phyloP scores from a whole-genome alignment of 129 eudicot species.

The Lonicera japonica region DNA sequence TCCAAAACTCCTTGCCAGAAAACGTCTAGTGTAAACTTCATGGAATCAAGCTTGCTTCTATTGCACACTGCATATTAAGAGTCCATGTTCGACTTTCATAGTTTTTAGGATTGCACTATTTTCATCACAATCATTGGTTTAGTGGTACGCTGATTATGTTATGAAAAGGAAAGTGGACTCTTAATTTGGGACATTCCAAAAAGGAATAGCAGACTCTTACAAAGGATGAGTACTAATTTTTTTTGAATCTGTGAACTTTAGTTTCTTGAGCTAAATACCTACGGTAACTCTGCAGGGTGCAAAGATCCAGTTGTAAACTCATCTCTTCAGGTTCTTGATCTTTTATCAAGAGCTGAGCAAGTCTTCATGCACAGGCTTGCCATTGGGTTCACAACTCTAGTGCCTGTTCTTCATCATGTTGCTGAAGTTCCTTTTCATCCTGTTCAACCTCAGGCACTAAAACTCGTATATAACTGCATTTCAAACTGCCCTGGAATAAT shows the following conservation, averaged over 20 bases:
- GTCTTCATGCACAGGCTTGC: conserved; percentile 81
- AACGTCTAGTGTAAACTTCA: too few species aligned
- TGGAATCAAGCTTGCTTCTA: too few species aligned
- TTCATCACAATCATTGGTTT: too few species aligned
- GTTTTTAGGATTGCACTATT: too few species aligned
- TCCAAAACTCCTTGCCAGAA: too few species aligned
- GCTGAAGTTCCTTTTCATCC: conserved; percentile 91
- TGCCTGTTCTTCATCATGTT: conserved; percentile 66
- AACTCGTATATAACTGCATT: conserved; percentile 58
- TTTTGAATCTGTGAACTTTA: neutral
- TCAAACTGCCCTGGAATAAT: conserved; percentile 78
- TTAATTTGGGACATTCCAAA: too few species aligned
- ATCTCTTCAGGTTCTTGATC: conserved; percentile 74
- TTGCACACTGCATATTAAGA: too few species aligned
- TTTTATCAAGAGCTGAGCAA: conserved; percentile 63
- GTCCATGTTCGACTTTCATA: too few species aligned
- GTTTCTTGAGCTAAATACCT: neutral
- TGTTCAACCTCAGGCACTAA: conserved; percentile 55
- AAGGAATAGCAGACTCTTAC: too few species aligned
- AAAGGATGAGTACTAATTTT: too few species aligned
- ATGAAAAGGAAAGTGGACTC: too few species aligned
- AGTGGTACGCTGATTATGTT: too few species aligned
- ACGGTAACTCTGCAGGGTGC: conserved; percentile 49
- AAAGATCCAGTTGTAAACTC: conserved; percentile 67
- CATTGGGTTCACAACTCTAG: conserved; percentile 70